A percentile compares a stretch with the other conserved stretches of the same genome.
These are phyloP conservation scores for Oenanthe javanica DNA, from an alignment of 140 eudicot species.

Conservation along the genomic window DNA sequence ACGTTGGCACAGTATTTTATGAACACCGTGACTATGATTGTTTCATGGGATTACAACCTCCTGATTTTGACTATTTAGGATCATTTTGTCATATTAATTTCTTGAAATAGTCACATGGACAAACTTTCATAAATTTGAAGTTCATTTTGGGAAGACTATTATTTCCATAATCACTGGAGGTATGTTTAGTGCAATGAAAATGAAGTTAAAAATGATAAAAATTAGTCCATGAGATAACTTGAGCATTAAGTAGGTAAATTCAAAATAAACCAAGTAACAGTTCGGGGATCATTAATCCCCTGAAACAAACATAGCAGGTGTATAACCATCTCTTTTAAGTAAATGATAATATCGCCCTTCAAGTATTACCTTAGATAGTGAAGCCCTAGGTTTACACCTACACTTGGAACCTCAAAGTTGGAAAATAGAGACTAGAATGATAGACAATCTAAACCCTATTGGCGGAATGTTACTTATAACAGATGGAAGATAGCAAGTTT, in stretches of 20 bases:
- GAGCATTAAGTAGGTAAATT: background rate
- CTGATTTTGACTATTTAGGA: too few relatives aligned
- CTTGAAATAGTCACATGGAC: too few relatives aligned
- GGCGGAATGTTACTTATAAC: background rate
- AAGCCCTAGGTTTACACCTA: background rate
- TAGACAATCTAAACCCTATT: background rate
- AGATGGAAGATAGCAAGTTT: background rate
- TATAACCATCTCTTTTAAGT: background rate
- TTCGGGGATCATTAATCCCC: background rate
- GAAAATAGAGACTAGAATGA: background rate
- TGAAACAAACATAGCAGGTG: background rate
- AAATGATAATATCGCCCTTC: background rate
- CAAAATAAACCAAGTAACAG: background rate
- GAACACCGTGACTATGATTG: too few relatives aligned
- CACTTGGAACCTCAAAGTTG: background rate
- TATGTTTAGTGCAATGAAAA: too few relatives aligned
- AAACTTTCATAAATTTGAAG: too few relatives aligned
- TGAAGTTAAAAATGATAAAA: too few relatives aligned
- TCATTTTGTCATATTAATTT: too few relatives aligned
- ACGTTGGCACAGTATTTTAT: too few relatives aligned
- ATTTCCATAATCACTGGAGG: too few relatives aligned
- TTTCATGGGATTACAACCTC: too few relatives aligned
- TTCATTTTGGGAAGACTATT: too few relatives aligned
- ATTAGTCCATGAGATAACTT: background rate
- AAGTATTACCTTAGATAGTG: background rate